Base-by-base conservation (phyloP, 441 rosid species). In the Gossypium schwendimanii region DNA sequence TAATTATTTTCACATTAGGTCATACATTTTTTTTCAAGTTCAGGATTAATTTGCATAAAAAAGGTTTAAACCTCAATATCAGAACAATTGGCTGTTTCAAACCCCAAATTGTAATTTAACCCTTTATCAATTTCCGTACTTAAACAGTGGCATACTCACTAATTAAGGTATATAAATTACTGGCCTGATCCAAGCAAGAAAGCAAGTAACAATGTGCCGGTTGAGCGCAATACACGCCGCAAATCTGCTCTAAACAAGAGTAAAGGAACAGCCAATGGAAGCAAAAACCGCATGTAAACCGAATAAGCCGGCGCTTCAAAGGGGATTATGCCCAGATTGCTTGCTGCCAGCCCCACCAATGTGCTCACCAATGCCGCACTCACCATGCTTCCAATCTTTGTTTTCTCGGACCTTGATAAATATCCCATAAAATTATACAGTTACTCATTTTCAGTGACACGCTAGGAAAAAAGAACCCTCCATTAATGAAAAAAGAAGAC, bases 351-450 rank as follows among this genome's bases (percentile, higher is more conserved):
- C 1, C 98, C 98, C 28, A 86, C 77, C 83, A 89, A 82, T 20
- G 93, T 91, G 83, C 95, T 91, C 53, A 87, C 87, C 31, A 91
- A 65, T 39, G 98, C 92, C 4, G 85, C 93, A 70, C 97, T 89
- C 82, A 91, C 70, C 83, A 83, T 86, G 70, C 95, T 85, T 63
- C 98, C 97, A 49, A 88, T 69, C 81, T 81, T 86, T 53, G 97
- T 88, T 85, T 86, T 87, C 85, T 91, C 94, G 65, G 92, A 87
- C 93, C 94, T 89, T 17, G 57, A 75, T 6, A 67, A 59, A 50
- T 55, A 31, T 71, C 49, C 65, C 5, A 21, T 5, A 72, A 47
- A 72, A 36, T 15, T 21, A 71, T 8, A n/a, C n/a, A 26, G 15
- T 23, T 4, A 17, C 3, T 8, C 4, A 17, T 18, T 53, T 18